Evolutionary conservation across 306 rosid species (phyloP).

Genomic region (Rosa chinensis): DNA sequence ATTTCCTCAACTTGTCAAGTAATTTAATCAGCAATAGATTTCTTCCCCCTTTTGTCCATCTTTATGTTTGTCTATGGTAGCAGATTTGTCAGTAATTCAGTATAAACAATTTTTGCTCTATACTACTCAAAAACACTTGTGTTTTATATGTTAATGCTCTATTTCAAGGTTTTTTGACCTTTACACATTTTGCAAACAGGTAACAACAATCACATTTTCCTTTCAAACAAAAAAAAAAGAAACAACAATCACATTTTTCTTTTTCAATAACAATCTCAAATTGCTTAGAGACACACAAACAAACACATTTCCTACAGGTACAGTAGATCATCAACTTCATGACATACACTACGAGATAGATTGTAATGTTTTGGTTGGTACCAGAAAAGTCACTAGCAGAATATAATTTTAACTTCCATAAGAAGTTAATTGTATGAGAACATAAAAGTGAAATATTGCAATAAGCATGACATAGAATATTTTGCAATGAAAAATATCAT

Average conservation of each 20-base stretch:
- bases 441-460: neutral
- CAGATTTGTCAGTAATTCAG: slow-evolving; percentile 4
- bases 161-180: neutral
- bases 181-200: too few relatives aligned
- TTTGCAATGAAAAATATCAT: neutral
- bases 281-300: too few relatives aligned
- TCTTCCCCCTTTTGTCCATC: neutral
- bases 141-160: neutral
- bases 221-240: too few relatives aligned
- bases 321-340: too few relatives aligned
- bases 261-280: too few relatives aligned
- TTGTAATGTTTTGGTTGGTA: too few relatives aligned
- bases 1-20: neutral
- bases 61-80: neutral
- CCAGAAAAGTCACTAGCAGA: too few relatives aligned
- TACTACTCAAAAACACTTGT: neutral
- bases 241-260: neutral
- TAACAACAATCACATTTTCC: neutral
- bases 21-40: neutral
- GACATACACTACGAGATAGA: too few relatives aligned
- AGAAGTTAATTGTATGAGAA: too few relatives aligned
- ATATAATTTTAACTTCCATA: too few relatives aligned
- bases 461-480: neutral
- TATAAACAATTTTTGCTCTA: neutral
- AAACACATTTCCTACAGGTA: too few relatives aligned